Conservation (phyloP, 768 basidiomycete species). For the Lentinula aciculospora region DNA sequence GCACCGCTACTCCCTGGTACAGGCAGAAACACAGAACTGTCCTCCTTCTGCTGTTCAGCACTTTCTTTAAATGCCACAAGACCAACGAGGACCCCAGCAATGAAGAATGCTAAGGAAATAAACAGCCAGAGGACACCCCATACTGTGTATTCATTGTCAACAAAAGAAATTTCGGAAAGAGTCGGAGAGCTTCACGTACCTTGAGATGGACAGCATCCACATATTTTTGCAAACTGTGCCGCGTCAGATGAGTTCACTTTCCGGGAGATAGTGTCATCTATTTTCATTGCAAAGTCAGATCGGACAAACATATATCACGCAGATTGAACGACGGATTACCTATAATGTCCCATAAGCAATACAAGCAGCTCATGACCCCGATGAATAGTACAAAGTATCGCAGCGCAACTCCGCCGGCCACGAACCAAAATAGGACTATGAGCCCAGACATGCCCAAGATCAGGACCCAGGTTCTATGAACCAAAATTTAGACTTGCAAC, state of each 20-base stretch:
- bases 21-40: slow-evolving; percentile 55
- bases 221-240: slow-evolving; percentile 76
- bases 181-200: slow-evolving; percentile 30
- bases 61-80: slow-evolving; percentile 78
- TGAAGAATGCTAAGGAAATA: slow-evolving; percentile 69
- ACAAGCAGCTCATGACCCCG: slow-evolving; percentile 84
- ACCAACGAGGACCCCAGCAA: slow-evolving; percentile 70
- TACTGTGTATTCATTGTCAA: slow-evolving; percentile 34
- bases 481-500: not conserved
- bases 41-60: slow-evolving; percentile 44
- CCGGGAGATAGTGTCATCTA: slow-evolving; percentile 79
- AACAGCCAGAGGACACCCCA: slow-evolving; percentile 91
- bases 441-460: slow-evolving; percentile 77
- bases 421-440: slow-evolving; percentile 82
- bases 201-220: slow-evolving; percentile 82
- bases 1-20: slow-evolving; percentile 39
- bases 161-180: not conserved
- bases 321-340: slow-evolving; percentile 32
- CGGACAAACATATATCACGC: not conserved
- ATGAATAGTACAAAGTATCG: slow-evolving; percentile 81
- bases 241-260: slow-evolving; percentile 89
- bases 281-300: not conserved
- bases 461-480: slow-evolving; percentile 64
- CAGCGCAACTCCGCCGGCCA: slow-evolving; percentile 66
- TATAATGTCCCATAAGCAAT: slow-evolving; percentile 84